These are phyloP conservation scores for Penicillium sp. DNA, from an alignment of 2,329 filamentous ascomycete genomes.

Conservation along the genomic window DNA sequence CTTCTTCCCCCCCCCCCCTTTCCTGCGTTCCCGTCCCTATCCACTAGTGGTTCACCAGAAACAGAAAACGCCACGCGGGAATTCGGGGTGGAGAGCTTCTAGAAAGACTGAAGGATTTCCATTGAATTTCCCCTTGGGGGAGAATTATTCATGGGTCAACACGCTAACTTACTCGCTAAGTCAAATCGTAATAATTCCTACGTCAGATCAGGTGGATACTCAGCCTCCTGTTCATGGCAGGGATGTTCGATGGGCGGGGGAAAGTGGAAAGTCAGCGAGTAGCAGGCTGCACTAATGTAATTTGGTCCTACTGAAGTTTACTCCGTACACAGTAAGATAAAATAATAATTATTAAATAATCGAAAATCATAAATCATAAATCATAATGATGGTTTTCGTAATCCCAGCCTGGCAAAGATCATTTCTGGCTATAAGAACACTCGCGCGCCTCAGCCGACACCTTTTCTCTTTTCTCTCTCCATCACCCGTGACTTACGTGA, in stretches of 20 bases:
- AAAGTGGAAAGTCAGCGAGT: background rate
- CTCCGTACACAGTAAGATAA: background rate
- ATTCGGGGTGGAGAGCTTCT: slow-evolving; percentile 30
- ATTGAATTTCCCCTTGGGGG: slow-evolving; percentile 30
- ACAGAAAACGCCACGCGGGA: slow-evolving; percentile 18
- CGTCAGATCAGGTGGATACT: slow-evolving; percentile 35
- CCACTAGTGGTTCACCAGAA: slow-evolving; percentile 23
- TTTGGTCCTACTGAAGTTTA: slow-evolving; percentile 19
- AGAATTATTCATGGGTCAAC: slow-evolving; percentile 22
- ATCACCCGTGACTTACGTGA: background rate
- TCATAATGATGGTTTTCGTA: slow-evolving; percentile 9
- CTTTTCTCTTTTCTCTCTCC: slow-evolving; percentile 14
- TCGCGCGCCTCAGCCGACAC: slow-evolving; percentile 10
- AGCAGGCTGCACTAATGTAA: slow-evolving; percentile 18
- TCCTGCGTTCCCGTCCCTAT: slow-evolving; percentile 1
- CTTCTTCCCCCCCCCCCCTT: background rate
- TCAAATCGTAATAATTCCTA: slow-evolving; percentile 30
- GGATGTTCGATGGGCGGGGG: slow-evolving; percentile 26
- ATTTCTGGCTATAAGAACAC: slow-evolving; percentile 26
- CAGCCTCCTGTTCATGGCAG: slow-evolving; percentile 37
- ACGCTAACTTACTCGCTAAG: slow-evolving; percentile 14
- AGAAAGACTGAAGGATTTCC: slow-evolving; percentile 31
- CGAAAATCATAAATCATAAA: no score
- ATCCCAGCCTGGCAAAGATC: slow-evolving; percentile 11
- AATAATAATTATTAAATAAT: no score